Evolutionary conservation across 805 yeast species (phyloP).

Genomic region (Ogataea siamensis): DNA sequence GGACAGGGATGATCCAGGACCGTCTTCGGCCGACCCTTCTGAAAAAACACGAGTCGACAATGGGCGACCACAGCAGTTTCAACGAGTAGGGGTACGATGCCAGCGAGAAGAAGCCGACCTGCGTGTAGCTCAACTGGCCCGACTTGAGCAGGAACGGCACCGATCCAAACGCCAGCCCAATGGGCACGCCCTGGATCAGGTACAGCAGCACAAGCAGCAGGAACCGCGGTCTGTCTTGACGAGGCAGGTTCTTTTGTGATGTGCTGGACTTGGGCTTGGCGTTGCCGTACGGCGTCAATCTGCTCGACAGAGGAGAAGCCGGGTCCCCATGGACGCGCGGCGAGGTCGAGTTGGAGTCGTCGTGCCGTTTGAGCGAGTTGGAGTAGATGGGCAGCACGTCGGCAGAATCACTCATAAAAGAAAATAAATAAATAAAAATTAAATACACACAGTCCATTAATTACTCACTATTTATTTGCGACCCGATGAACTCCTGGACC

Average conservation of each 20-base stretch:
- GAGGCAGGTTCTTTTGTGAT: conserved; percentile 25
- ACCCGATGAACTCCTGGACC: conserved; percentile 44
- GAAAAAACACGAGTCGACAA: conserved; percentile 83
- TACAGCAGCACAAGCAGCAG: conserved; percentile 69
- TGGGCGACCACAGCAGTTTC: conserved; percentile 92
- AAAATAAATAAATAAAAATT: conserved; percentile 3
- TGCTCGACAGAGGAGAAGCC: not conserved
- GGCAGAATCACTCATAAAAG: conserved; percentile 7
- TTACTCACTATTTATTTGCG: not conserved
- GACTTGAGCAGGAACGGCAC: conserved; percentile 87
- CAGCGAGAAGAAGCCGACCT: conserved; percentile 84
- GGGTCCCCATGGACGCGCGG: conserved; percentile 16
- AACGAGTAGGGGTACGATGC: conserved; percentile 95
- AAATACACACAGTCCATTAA: not conserved
- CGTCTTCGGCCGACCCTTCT: conserved; percentile 73
- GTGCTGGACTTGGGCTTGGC: conserved; percentile 2
- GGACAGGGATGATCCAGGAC: conserved; percentile 95
- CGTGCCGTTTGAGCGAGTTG: conserved; percentile 23
- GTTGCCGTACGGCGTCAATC: not conserved
- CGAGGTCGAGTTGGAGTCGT: conserved; percentile 22
- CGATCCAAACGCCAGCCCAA: conserved; percentile 92
- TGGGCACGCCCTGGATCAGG: conserved; percentile 93
- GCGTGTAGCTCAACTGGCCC: conserved; percentile 72
- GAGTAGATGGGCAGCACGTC: conserved; percentile 18
- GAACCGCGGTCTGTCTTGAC: conserved; percentile 70